phyloP scores from a whole-genome alignment of 441 rosid species.

The Populus hybrid region DNA sequence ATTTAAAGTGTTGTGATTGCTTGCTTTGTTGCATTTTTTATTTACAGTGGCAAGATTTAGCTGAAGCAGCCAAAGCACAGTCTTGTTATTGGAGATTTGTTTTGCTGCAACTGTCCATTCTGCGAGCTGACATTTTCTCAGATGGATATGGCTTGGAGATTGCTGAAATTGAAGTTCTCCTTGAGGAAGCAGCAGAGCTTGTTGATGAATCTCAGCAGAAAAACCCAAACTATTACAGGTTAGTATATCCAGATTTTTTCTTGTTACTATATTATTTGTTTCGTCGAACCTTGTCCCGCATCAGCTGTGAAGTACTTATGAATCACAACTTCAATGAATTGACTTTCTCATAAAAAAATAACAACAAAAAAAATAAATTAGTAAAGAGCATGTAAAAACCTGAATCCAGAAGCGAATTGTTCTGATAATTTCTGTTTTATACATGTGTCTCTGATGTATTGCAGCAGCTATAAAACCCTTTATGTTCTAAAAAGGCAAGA shows the following conservation, averaged over 20 bases:
- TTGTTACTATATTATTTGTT: not conserved
- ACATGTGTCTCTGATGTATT: not conserved
- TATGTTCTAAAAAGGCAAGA: slow-evolving; percentile 77
- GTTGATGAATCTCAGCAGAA: slow-evolving; percentile 70
- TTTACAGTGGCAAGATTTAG: slow-evolving; percentile 83
- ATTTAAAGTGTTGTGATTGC: not conserved
- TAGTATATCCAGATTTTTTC: not conserved
- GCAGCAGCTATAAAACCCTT: slow-evolving; percentile 69
- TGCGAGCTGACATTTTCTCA: slow-evolving; percentile 58
- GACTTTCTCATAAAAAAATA: not conserved
- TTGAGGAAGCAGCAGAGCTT: slow-evolving; percentile 96
- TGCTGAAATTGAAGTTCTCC: slow-evolving; percentile 79
- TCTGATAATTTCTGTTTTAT: not conserved
- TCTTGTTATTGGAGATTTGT: slow-evolving; percentile 91
- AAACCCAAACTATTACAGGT: slow-evolving; percentile 88
- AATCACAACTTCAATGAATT: not conserved
- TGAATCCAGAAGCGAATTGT: not conserved
- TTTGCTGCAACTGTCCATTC: slow-evolving; percentile 64
- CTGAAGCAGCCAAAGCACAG: slow-evolving; percentile 64
- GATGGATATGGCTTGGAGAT: slow-evolving; percentile 51
- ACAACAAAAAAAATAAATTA: too few species aligned
- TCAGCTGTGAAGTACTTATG: not conserved
- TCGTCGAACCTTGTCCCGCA: not conserved
- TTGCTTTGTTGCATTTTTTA: slow-evolving; percentile 11
- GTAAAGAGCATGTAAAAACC: not conserved